These are phyloP conservation scores for Umbelopsis isabellina DNA, from an alignment of 192 early-diverging fungal species.

Conservation along the genomic window DNA sequence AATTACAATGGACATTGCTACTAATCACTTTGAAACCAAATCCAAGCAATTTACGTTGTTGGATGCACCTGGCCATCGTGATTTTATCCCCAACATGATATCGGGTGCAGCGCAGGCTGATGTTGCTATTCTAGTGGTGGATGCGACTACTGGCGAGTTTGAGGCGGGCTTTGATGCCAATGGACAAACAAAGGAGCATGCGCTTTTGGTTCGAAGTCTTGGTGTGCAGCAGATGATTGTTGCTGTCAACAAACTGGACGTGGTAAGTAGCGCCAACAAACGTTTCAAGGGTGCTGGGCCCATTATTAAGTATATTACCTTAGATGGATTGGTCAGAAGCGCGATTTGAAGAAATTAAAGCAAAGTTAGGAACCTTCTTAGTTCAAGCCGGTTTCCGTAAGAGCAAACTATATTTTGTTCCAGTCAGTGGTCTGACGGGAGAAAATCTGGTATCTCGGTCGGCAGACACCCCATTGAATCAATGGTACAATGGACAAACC, in stretches of 20 bases:
- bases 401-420: slow-evolving; percentile 79
- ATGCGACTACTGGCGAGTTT: slow-evolving; percentile 87
- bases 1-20: slow-evolving; percentile 97
- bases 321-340: slow-evolving; percentile 79
- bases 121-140: slow-evolving; percentile 92
- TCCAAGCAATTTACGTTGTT: slow-evolving; percentile 82
- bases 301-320: background rate
- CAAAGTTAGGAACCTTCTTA: slow-evolving; percentile 73
- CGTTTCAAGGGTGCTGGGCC: background rate
- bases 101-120: slow-evolving; percentile 94
- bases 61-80: slow-evolving; percentile 96
- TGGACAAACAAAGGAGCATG: slow-evolving; percentile 97
- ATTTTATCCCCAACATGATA: slow-evolving; percentile 99
- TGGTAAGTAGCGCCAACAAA: slow-evolving; percentile 43
- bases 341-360: slow-evolving; percentile 77
- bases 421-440: slow-evolving; percentile 89
- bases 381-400: slow-evolving; percentile 80
- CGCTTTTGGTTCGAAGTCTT: slow-evolving; percentile 85
- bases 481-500: slow-evolving; percentile 85
- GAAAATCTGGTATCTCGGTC: slow-evolving; percentile 74
- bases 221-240: slow-evolving; percentile 93
- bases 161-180: slow-evolving; percentile 93
- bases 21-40: slow-evolving; percentile 84
- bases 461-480: slow-evolving; percentile 41
- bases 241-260: slow-evolving; percentile 95